Evolutionary conservation across 1,139 yeast species (phyloP).

Genomic region (Candida mesenterica): DNA sequence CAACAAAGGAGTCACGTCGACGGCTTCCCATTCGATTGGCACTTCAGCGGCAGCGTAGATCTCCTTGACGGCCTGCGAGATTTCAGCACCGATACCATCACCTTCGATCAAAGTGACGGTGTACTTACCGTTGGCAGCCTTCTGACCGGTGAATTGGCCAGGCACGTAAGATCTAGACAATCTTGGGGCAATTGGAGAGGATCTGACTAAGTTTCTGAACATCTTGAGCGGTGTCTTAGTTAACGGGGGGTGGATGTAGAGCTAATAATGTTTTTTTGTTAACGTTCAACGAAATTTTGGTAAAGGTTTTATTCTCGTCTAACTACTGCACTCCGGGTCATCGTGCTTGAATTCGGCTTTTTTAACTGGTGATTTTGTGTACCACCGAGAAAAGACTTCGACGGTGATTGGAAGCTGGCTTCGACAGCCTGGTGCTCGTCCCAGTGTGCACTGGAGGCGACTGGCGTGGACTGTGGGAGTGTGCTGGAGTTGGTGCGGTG

Average conservation of each 20-base stretch:
- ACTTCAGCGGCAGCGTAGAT: slow-evolving; percentile 91
- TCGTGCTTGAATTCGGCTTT: too few species aligned
- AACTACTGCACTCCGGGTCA: too few species aligned
- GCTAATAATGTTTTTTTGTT: slow-evolving; percentile 1
- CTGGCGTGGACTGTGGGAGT: too few species aligned
- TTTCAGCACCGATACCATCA: slow-evolving; percentile 97
- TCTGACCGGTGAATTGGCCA: slow-evolving; percentile 50
- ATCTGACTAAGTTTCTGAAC: slow-evolving; percentile 45
- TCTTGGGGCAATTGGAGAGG: slow-evolving; percentile 35
- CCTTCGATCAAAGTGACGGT: slow-evolving; percentile 96
- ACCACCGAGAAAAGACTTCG: too few species aligned
- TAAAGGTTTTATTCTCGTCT: background rate
- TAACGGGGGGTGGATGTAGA: background rate
- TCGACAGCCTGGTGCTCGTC: too few species aligned
- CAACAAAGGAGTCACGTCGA: slow-evolving; percentile 91
- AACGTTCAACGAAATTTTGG: slow-evolving; percentile 5
- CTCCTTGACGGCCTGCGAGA: slow-evolving; percentile 87
- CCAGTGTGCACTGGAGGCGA: too few species aligned
- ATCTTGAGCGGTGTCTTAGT: slow-evolving; percentile 19
- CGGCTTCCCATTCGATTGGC: slow-evolving; percentile 96
- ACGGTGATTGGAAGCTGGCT: too few species aligned
- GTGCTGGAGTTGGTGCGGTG: too few species aligned
- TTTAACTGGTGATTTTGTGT: too few species aligned
- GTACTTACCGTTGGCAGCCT: slow-evolving; percentile 64
- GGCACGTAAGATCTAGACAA: slow-evolving; percentile 47